phyloP scores from a whole-genome alignment of 148 eudicot genomes.

The Fallopia convolvulus region DNA sequence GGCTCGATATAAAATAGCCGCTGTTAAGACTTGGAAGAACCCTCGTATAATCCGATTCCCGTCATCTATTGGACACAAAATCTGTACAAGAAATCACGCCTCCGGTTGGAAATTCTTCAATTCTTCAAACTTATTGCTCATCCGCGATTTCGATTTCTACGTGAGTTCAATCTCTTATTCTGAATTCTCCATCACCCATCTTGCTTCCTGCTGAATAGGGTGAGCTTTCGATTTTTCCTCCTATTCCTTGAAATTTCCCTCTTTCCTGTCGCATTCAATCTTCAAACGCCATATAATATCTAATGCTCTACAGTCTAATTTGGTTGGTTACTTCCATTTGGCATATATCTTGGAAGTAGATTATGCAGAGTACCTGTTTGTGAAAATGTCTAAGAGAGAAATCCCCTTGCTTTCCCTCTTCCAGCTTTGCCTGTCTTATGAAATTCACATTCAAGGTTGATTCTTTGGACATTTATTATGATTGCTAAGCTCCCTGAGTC shows the following conservation, averaged over 20 bases:
- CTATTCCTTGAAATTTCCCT: not conserved
- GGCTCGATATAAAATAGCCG: too few species aligned
- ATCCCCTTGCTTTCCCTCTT: not conserved
- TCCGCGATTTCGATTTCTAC: not conserved
- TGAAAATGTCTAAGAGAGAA: conserved; percentile 6
- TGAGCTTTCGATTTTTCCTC: not conserved
- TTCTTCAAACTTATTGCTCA: not conserved
- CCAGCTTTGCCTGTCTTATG: too few species aligned
- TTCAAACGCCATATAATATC: not conserved
- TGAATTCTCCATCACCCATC: not conserved
- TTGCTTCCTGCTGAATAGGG: not conserved
- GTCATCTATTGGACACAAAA: too few species aligned
- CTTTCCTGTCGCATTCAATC: not conserved
- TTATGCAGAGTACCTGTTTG: not conserved
- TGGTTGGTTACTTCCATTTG: not conserved
- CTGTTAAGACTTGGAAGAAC: too few species aligned
- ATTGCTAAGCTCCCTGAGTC: too few species aligned
- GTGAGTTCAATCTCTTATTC: not conserved
- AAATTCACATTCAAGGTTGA: not conserved
- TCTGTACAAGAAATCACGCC: too few species aligned
- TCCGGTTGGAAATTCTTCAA: not conserved
- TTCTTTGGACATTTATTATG: not conserved
- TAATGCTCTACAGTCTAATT: not conserved
- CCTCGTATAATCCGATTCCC: too few species aligned
- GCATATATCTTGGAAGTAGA: not conserved